Evolutionary conservation across 2,329 filamentous ascomycete species (phyloP), one percentile per base, ranked within the genome.

Genomic region (Ophiostoma novo-ulmi): DNA sequence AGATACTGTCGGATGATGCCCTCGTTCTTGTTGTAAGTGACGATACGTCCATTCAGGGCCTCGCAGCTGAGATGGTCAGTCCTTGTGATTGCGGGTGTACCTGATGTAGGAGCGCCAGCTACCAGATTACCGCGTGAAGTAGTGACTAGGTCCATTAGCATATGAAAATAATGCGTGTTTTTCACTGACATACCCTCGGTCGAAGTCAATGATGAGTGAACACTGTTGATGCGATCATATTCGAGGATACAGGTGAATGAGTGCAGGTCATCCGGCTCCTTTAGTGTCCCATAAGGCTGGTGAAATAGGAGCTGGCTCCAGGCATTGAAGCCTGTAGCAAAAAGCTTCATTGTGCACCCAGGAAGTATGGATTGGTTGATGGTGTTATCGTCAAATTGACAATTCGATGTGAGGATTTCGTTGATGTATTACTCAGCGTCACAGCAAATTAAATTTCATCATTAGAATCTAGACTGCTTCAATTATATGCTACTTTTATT

Each of bases 271-370:
- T 81, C 77, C 4, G 82, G 80, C 58, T 85, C 63, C 2, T 17
- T 3, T 36, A 8, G 10, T 13, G 20, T 14, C 14, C 52, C 1
- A 3, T 6, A 58, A 1, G 55, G 17, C 58, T 68, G 14, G 8
- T 63, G 63, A 71, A 87, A 83, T 1, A 75, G 73, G 20, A 88
- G 80, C 74, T 89, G 86, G 70, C 78, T 77, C 85, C 85, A 89
- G 70, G 85, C 85, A 75, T 89, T 89, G 78, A 86, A 84, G 58
- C 87, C 87, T 2, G 83, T 74, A 61, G 82, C 85, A 75, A 84
- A 85, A 5, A 89, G 77, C 69, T 84, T 67, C 65, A 67, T 67
- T 35, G 22, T 1, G 61, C 58, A 14, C 6, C 5, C 11, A 26
- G 17, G 13, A 8, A 58, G 1, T 22, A 20, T n/a, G 14, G 13